Base-by-base conservation (phyloP, 1,284 basidiomycete genomes). In the Naganishia liquefaciens region DNA sequence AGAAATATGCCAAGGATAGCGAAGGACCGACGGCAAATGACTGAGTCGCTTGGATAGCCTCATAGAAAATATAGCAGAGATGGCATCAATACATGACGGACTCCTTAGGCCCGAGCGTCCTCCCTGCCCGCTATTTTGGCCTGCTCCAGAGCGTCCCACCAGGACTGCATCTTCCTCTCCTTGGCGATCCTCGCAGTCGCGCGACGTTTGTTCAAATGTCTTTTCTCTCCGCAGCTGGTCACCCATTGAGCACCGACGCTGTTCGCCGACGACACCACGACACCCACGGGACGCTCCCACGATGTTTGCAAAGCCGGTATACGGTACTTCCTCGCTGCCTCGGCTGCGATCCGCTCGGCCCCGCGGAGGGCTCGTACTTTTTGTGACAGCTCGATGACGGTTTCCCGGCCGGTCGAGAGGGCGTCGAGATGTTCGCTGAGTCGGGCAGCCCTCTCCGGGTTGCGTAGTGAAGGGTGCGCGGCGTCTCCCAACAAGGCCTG, bases 151-250 rank as follows among this genome's bases (percentile, higher is more conserved):
- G 51, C 72, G 73, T 65, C 64, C 64, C 68, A 77, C 67, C 44
- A 76, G 63, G 21, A 74, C 75, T 54, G 63, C 63, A 52, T 50
- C 54, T 43, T 74, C 70, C 62, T 70, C 88, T 69, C 85, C 87
- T 64, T 87, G 81, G 46, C 74, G 81, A 64, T 86, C 86, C 10
- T 84, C 84, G 54, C 85, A 84, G 23, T 82, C 79, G 42, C 78
- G 81, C 28, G 73, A 75, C 42, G 70, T 71, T 30, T 76, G 76
- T 19, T 71, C 68, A 54, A 54, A 51, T 53, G 58, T 49, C 37
- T 62, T 44, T 53, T 65, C 46, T 57, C 54, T 74, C 52, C n/a
- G 54, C 57, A 30, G 19, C 39, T 50, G n/a, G 58, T 64, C 54
- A 65, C 42, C 69, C 66, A 54, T 62, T 58, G 23, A 51, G 70